phyloP scores from a whole-genome alignment of 257 asterid species.

The Petunia secreta region DNA sequence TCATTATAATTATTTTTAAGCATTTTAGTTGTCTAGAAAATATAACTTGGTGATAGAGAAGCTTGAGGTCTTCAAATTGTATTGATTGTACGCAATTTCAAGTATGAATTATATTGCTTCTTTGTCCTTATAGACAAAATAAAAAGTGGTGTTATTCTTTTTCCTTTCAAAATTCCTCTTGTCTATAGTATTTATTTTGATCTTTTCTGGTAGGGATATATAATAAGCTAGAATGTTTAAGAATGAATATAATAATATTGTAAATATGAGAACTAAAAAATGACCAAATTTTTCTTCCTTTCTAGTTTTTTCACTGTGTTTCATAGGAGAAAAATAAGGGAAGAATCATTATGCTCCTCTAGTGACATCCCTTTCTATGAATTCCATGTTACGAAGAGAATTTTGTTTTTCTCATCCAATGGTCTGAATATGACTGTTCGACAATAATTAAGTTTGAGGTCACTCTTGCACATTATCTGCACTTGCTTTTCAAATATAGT shows the following conservation, averaged over 20 bases:
- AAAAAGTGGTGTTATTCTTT: not conserved
- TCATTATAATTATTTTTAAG: no score
- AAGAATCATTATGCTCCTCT: not conserved
- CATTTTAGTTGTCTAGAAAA: no score
- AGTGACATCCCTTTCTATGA: slow-evolving; percentile 3
- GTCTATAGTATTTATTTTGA: no score
- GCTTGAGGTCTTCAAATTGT: not conserved
- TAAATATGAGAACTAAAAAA: not conserved
- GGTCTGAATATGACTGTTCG: not conserved
- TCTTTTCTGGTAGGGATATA: no score
- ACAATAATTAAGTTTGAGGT: not conserved
- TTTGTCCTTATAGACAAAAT: not conserved
- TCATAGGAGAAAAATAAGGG: not conserved
- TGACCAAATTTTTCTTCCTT: not conserved
- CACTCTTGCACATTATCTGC: not conserved
- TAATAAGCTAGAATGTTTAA: no score
- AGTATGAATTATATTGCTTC: not conserved
- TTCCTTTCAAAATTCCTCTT: not conserved
- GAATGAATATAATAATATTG: not conserved
- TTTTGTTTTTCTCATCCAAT: slow-evolving; percentile 10
- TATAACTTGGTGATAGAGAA: not conserved
- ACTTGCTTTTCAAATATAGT: not conserved
- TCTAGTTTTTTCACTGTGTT: not conserved
- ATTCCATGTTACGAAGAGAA: not conserved
- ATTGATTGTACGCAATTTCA: not conserved